Evolutionary conservation across 257 asterid species (phyloP), one percentile per base, ranked within the genome.

Genomic region (Przewalskia tangutica): DNA sequence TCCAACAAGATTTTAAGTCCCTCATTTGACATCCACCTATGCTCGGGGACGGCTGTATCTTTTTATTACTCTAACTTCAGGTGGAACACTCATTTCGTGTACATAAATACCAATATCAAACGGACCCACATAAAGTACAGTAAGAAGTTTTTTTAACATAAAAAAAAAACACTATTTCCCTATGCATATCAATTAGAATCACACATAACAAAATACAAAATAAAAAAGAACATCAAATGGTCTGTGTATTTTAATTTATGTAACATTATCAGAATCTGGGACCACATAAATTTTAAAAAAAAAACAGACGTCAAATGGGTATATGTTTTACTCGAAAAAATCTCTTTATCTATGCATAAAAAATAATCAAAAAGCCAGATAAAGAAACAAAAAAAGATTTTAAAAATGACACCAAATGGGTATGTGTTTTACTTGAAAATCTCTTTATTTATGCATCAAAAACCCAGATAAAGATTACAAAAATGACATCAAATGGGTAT

Each of bases 11-110:
- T n/a, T n/a, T n/a, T n/a, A n/a, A n/a, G n/a, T n/a, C n/a, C n/a
- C n/a, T n/a, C n/a, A n/a, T n/a, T n/a, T n/a, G n/a, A n/a, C n/a
- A n/a, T n/a, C n/a, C n/a, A n/a, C n/a, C n/a, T n/a, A n/a, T n/a
- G n/a, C n/a, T n/a, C n/a, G n/a, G n/a, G n/a, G n/a, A n/a, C n/a
- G n/a, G n/a, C n/a, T n/a, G n/a, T n/a, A n/a, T 64, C 46, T 32
- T 64, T 64, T 32, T 64, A 23, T 27, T 27, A 27, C 50, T 34
- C 75, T 7, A 0, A 27, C 44, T 32, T 63, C 44, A 32, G 70
- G 70, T 36, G 63, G 63, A 89, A 85, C 68, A 86, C 87, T 86
- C 90, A 86, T 87, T 90, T 89, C 90, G 91, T 91, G 83, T 32
- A 38, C 84, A 54, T 78, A 71, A 81, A 79, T 81, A 16, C 85